A percentile compares a stretch with the other conserved stretches of the same genome.
These are phyloP conservation scores for Pistacia vera DNA, from an alignment of 345 rosid genomes.

Conservation along the genomic window DNA sequence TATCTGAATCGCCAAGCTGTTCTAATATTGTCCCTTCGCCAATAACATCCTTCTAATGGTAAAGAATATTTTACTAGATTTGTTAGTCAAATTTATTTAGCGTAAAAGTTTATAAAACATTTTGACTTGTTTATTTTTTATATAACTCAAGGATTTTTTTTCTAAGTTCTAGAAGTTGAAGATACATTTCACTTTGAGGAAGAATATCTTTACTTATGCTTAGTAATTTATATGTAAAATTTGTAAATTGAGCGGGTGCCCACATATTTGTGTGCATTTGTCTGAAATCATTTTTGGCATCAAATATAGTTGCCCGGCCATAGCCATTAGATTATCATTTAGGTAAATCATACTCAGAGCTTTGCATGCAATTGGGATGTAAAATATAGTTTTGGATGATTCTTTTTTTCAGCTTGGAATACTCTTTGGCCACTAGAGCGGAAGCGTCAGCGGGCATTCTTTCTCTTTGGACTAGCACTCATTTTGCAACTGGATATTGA, in stretches of 20 bases:
- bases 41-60: too few relatives aligned
- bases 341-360: background rate
- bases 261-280: background rate
- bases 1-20: too few relatives aligned
- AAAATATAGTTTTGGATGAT: constrained; percentile 21
- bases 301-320: background rate
- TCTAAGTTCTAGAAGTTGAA: background rate
- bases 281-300: constrained; percentile 6
- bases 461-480: constrained; percentile 92
- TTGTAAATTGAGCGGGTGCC: background rate
- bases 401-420: constrained; percentile 73
- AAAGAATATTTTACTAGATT: too few relatives aligned
- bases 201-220: background rate
- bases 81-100: too few relatives aligned
- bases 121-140: too few relatives aligned
- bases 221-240: background rate
- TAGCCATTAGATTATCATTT: background rate
- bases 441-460: constrained; percentile 93
- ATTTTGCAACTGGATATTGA: constrained; percentile 80
- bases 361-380: background rate
- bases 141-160: too few relatives aligned
- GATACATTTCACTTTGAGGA: background rate
- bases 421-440: constrained; percentile 94
- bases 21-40: too few relatives aligned
- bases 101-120: too few relatives aligned